Conservation (phyloP, 306 rosid genomes). For the Malus sieversii region DNA sequence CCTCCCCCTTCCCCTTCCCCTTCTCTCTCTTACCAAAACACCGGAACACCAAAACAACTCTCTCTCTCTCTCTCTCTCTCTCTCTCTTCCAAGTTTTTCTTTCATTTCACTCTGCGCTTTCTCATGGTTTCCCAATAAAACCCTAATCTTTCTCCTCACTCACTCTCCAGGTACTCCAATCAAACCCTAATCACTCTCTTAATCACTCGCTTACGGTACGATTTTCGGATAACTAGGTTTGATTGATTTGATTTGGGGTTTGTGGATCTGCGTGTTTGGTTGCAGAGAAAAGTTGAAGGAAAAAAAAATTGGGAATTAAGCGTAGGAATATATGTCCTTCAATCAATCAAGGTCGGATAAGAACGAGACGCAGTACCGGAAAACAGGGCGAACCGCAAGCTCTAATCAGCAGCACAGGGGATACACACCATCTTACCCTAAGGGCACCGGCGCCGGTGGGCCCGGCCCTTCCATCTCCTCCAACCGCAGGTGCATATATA, state of each 20-base stretch:
- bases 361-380: constrained; percentile 62
- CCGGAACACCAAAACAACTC: background rate
- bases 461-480: constrained; percentile 51
- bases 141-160: constrained; percentile 48
- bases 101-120: background rate
- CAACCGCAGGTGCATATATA: constrained; percentile 42
- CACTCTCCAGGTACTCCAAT: constrained; percentile 36
- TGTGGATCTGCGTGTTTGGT: constrained; percentile 33
- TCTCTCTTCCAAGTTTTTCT: no score
- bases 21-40: background rate
- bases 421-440: constrained; percentile 42
- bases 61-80: background rate
- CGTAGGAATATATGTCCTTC: constrained; percentile 89
- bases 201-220: background rate
- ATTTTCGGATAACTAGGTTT: background rate
- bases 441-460: constrained; percentile 60
- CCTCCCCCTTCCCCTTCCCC: background rate
- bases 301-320: constrained; percentile 27
- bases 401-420: constrained; percentile 69
- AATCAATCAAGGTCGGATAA: constrained; percentile 89
- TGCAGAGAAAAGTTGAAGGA: constrained; percentile 30
- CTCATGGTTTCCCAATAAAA: constrained; percentile 39
- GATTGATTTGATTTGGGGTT: background rate
- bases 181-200: background rate
- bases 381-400: constrained; percentile 61